Conservation (phyloP, 2,329 filamentous ascomycete species). For the Trichophyton rubrum region DNA sequence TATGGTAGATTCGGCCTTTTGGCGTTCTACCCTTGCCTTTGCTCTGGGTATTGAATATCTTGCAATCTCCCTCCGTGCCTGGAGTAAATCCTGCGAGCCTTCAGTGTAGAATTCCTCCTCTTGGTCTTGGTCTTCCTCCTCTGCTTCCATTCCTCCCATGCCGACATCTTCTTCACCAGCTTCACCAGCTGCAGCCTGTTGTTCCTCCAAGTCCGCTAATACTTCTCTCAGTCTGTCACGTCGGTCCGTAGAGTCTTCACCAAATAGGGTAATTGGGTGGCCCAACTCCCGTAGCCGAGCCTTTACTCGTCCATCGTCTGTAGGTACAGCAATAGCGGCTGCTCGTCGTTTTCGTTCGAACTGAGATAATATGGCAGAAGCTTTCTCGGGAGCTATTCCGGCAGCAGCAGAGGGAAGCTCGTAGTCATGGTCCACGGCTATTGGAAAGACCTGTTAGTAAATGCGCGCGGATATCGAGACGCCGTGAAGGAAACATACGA, state of each 20-base stretch:
- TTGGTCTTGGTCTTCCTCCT: constrained; percentile 55
- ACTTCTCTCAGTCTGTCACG: constrained; percentile 76
- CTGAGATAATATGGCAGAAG: constrained; percentile 71
- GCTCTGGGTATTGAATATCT: constrained; percentile 73
- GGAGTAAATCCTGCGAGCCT: constrained; percentile 60
- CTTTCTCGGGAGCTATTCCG: constrained; percentile 65
- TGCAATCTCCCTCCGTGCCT: constrained; percentile 67
- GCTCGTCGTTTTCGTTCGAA: constrained; percentile 85
- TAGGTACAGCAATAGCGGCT: constrained; percentile 80
- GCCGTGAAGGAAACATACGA: constrained; percentile 39
- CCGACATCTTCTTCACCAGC: constrained; percentile 45
- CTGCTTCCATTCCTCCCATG: constrained; percentile 41
- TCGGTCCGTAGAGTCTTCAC: constrained; percentile 73
- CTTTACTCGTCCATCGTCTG: constrained; percentile 79
- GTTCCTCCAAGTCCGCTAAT: constrained; percentile 59
- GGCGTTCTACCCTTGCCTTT: constrained; percentile 60
- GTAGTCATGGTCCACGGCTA: constrained; percentile 71
- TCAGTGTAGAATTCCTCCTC: constrained; percentile 94
- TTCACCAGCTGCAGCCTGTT: constrained; percentile 33
- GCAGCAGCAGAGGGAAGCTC: constrained; percentile 53
- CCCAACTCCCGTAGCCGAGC: constrained; percentile 68
- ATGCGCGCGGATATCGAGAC: constrained; percentile 3
- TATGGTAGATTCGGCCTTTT: constrained; percentile 70
- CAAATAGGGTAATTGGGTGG: constrained; percentile 91
- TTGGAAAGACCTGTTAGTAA: constrained; percentile 4